Conservation (phyloP, 208 protist genomes). For the Acanthamoeba sp. region DNA sequence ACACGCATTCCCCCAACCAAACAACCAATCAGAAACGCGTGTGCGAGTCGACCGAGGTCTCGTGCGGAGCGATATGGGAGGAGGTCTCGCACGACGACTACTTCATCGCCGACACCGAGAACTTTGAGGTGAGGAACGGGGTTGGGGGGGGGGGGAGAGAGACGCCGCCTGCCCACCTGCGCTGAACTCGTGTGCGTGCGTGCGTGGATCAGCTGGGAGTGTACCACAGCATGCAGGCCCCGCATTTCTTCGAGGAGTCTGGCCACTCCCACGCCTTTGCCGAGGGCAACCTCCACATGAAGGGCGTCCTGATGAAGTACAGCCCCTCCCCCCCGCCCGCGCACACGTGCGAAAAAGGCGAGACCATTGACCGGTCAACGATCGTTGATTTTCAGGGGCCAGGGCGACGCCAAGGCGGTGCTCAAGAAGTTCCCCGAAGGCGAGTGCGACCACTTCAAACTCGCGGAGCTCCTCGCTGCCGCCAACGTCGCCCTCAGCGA, state of each 20-base stretch:
- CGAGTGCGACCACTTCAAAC: conserved; percentile 53
- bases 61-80: not conserved
- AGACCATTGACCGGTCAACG: no score
- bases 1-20: not conserved
- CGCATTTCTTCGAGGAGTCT: conserved; percentile 64
- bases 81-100: not conserved
- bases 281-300: conserved; percentile 25
- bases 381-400: no score
- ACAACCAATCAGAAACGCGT: not conserved
- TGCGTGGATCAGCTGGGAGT: not conserved
- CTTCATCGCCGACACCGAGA: conserved; percentile 59
- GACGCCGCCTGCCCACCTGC: no score
- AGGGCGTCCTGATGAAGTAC: conserved; percentile 42
- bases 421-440: not conserved
- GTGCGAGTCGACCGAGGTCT: not conserved
- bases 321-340: not conserved
- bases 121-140: conserved; percentile 42
- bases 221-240: conserved; percentile 65
- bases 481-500: not conserved
- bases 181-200: not conserved
- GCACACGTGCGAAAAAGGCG: no score
- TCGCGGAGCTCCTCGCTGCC: conserved; percentile 7
- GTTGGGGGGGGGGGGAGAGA: no score
- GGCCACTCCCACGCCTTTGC: conserved; percentile 11
- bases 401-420: not conserved